Percentiles rank a stretch among this genome's conserved stretches.
These are phyloP conservation scores for Jatropha multifida DNA, from an alignment of 441 rosid species.

Conservation along the genomic window DNA sequence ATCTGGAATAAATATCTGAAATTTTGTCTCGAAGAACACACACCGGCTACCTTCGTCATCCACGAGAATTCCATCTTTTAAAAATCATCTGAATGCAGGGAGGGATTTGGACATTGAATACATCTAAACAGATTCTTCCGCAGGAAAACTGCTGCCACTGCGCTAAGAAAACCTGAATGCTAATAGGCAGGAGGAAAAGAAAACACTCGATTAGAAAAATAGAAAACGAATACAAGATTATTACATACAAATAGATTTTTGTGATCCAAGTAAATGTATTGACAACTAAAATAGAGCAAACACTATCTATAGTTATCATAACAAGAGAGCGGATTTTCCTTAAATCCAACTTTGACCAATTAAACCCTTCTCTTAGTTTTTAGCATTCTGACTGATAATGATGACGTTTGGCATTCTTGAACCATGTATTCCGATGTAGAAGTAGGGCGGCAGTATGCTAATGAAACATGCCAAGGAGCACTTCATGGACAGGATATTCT, in stretches of 20 bases:
- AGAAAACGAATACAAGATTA: neutral
- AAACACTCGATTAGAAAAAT: too few relatives aligned
- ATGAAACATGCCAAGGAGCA: neutral
- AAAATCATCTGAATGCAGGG: too few relatives aligned
- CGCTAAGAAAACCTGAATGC: too few relatives aligned
- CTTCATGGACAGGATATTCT: slow-evolving; percentile 8
- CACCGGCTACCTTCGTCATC: too few relatives aligned
- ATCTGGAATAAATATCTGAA: too few relatives aligned
- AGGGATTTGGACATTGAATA: too few relatives aligned
- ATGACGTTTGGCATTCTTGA: slow-evolving; percentile 7
- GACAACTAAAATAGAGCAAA: neutral
- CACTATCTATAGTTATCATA: neutral
- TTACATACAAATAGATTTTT: slow-evolving; percentile 11
- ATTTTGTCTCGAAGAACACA: too few relatives aligned
- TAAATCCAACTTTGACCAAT: neutral
- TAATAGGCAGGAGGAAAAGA: too few relatives aligned
- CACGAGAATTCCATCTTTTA: too few relatives aligned
- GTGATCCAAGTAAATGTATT: neutral
- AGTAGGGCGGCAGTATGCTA: slow-evolving; percentile 11
- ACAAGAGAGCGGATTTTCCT: neutral
- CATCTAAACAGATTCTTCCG: too few relatives aligned
- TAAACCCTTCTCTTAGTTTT: neutral
- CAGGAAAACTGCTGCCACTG: too few relatives aligned
- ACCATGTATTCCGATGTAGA: slow-evolving; percentile 11
- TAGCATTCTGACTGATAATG: neutral